phyloP scores from a whole-genome alignment of 2,329 filamentous ascomycete genomes.

The Rosellinia necatrix region DNA sequence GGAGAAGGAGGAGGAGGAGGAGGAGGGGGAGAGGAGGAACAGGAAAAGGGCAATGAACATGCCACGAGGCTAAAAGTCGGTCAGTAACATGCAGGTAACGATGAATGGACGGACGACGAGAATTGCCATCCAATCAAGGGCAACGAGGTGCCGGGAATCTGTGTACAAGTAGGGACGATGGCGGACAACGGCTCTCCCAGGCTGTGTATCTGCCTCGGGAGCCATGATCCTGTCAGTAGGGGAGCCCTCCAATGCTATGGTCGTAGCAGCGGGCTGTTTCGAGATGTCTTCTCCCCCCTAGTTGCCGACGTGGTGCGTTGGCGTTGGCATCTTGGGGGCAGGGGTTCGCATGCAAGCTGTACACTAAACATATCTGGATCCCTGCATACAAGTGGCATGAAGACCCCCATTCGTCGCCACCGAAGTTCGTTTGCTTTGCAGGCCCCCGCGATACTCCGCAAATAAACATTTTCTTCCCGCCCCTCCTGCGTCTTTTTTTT shows the following conservation, averaged over 20 bases:
- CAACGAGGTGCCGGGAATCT: not conserved
- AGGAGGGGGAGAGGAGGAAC: not conserved
- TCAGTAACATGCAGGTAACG: conserved; percentile 18
- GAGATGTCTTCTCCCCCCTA: conserved; percentile 3
- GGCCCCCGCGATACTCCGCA: not conserved
- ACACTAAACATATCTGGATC: conserved; percentile 16
- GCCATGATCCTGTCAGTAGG: no score
- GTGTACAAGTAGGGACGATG: no score
- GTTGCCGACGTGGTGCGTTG: conserved; percentile 9
- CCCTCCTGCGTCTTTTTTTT: not conserved
- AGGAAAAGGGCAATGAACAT: not conserved
- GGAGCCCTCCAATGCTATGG: no score
- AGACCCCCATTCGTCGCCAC: conserved; percentile 10
- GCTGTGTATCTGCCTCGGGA: no score
- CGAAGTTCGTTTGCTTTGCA: conserved; percentile 2
- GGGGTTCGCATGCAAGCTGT: conserved; percentile 26
- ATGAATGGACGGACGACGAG: conserved; percentile 8
- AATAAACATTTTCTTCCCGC: not conserved
- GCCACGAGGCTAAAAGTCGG: conserved; percentile 15
- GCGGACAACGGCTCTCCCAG: no score
- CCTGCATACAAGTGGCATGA: conserved; percentile 19
- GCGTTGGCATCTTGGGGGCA: conserved; percentile 22
- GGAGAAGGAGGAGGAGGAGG: not conserved
- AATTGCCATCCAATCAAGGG: conserved; percentile 19
- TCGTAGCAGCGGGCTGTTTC: conserved; percentile 1